Conservation (phyloP, 1,139 yeast genomes). For the Zygosaccharomyces sapae region DNA sequence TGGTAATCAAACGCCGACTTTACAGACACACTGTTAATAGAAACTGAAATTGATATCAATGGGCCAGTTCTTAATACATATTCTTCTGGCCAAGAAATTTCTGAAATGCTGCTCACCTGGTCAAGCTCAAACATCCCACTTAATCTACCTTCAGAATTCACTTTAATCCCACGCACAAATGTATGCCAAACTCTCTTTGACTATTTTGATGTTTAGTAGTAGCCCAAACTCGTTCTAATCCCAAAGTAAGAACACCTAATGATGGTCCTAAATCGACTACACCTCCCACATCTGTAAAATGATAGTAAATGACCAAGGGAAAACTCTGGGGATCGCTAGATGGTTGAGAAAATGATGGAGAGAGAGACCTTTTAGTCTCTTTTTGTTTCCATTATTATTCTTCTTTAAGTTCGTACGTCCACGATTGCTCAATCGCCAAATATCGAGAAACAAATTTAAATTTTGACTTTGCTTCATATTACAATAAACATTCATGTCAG, state of each 20-base stretch:
- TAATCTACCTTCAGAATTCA: conserved; percentile 69
- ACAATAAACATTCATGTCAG: conserved; percentile 57
- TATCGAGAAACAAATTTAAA: conserved; percentile 72
- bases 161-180: conserved; percentile 52
- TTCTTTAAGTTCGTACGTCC: conserved; percentile 15
- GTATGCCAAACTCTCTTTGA: conserved; percentile 70
- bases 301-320: conserved; percentile 73
- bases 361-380: conserved; percentile 5
- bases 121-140: conserved; percentile 61
- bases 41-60: conserved; percentile 57
- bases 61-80: conserved; percentile 55
- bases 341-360: conserved; percentile 11
- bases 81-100: conserved; percentile 63
- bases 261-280: conserved; percentile 80
- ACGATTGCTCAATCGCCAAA: conserved; percentile 60
- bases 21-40: conserved; percentile 51
- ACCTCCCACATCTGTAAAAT: conserved; percentile 51
- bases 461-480: conserved; percentile 86
- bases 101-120: conserved; percentile 55
- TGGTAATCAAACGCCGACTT: conserved; percentile 80
- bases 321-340: conserved; percentile 9
- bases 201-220: conserved; percentile 62
- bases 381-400: conserved; percentile 8
- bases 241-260: conserved; percentile 59
- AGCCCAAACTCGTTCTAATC: conserved; percentile 61